Evolutionary conservation across 106 monocot genomes (phyloP).

Genomic region (Dendrobium officinale): DNA sequence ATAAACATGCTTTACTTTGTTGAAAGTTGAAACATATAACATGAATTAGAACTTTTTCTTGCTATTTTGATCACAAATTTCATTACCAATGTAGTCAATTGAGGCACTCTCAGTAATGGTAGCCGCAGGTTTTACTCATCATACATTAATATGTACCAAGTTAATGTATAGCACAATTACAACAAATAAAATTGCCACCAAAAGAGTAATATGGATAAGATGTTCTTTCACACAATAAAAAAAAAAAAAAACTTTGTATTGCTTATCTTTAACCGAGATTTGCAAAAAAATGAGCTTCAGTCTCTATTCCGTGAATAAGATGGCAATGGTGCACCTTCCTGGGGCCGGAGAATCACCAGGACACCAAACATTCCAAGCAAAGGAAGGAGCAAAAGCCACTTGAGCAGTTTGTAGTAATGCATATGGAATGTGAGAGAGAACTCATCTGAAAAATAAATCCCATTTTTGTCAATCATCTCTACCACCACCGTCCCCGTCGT

Average conservation of each 20-base stretch:
- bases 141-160: too few species aligned
- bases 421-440: slow-evolving; percentile 97
- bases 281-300: slow-evolving; percentile 5
- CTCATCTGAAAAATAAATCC: slow-evolving; percentile 86
- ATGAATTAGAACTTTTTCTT: too few species aligned
- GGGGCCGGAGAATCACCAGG: slow-evolving; percentile 84
- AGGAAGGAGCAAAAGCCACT: slow-evolving; percentile 87
- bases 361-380: slow-evolving; percentile 92
- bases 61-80: too few species aligned
- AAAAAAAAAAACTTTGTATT: background rate
- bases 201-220: background rate
- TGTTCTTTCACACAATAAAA: too few species aligned
- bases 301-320: slow-evolving; percentile 82
- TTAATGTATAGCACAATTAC: too few species aligned
- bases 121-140: too few species aligned
- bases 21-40: too few species aligned
- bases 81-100: too few species aligned
- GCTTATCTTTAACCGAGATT: background rate
- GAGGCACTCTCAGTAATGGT: too few species aligned
- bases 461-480: slow-evolving; percentile 98
- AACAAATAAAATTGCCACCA: too few species aligned
- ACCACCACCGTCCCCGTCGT: slow-evolving; percentile 91
- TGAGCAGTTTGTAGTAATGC: slow-evolving; percentile 92
- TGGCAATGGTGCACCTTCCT: slow-evolving; percentile 83
- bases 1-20: too few species aligned